phyloP scores from a whole-genome alignment of 2,329 filamentous ascomycete species.

The Fusarium sp. region DNA sequence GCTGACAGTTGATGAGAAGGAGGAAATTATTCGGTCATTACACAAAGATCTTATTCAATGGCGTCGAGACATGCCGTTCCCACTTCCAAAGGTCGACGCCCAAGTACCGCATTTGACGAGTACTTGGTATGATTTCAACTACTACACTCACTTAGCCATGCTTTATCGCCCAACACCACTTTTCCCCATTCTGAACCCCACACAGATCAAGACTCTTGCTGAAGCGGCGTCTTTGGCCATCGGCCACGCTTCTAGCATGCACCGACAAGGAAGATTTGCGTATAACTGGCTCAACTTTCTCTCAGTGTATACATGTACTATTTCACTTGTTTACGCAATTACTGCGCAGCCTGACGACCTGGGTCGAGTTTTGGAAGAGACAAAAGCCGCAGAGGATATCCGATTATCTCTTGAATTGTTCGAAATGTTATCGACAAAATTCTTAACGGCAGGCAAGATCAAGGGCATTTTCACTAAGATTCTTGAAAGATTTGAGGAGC shows the following conservation, averaged over 20 bases:
- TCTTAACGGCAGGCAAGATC: too few relatives aligned
- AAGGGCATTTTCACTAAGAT: too few relatives aligned
- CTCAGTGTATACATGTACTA: not conserved
- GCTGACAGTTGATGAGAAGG: not conserved
- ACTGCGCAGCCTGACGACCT: not conserved
- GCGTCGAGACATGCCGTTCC: not conserved
- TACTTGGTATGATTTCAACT: not conserved
- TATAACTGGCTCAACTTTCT: not conserved
- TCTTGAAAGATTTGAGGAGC: too few relatives aligned
- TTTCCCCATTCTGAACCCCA: not conserved
- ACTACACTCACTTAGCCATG: not conserved
- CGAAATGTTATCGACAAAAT: too few relatives aligned
- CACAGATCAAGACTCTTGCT: not conserved
- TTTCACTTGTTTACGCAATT: not conserved
- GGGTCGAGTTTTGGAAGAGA: too few relatives aligned
- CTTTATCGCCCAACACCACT: not conserved
- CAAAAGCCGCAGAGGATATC: too few relatives aligned
- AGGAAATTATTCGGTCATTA: not conserved
- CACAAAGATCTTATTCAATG: not conserved
- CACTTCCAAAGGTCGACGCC: not conserved
- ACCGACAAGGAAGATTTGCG: not conserved
- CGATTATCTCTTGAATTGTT: too few relatives aligned
- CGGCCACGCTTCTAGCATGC: not conserved
- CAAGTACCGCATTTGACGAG: not conserved
- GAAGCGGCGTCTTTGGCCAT: not conserved